Evolutionary conservation across 345 rosid genomes (phyloP).

Genomic region (Linum usitatissimum): DNA sequence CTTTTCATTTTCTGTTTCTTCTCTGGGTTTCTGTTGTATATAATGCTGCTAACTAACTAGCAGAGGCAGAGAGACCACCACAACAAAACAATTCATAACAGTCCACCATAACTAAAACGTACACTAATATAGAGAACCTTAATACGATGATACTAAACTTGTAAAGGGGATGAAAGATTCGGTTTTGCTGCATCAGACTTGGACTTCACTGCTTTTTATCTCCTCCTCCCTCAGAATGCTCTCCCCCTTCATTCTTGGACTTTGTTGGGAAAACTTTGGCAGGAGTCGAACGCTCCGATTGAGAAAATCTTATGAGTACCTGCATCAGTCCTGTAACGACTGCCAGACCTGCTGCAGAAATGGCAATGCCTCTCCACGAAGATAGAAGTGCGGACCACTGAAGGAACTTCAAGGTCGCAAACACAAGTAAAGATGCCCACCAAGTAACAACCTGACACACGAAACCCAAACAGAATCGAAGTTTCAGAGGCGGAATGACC

Average conservation of each 20-base stretch:
- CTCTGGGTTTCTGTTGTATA: neutral
- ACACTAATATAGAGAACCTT: neutral
- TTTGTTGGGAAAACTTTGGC: constrained; percentile 46
- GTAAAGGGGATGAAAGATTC: neutral
- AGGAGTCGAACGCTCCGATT: constrained; percentile 25
- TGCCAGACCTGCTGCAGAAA: constrained; percentile 5
- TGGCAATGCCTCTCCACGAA: constrained; percentile 18
- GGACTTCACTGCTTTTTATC: constrained; percentile 29
- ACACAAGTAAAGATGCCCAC: constrained; percentile 19
- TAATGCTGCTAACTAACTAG: neutral
- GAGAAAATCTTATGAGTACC: constrained; percentile 21
- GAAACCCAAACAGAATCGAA: too few relatives aligned
- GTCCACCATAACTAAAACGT: neutral
- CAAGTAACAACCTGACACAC: constrained; percentile 20
- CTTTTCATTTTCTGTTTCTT: neutral
- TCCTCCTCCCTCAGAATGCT: constrained; percentile 4
- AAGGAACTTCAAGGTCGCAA: constrained; percentile 24
- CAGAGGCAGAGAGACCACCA: neutral
- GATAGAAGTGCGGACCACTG: constrained; percentile 23
- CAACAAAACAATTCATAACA: neutral
- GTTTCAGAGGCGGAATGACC: too few relatives aligned
- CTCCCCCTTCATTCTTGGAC: constrained; percentile 11
- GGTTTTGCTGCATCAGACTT: too few relatives aligned
- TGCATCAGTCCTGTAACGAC: constrained; percentile 20
- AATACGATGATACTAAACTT: too few relatives aligned